Base-by-base conservation (phyloP, 2,329 filamentous ascomycete genomes). In the Aspergillus clavatus region DNA sequence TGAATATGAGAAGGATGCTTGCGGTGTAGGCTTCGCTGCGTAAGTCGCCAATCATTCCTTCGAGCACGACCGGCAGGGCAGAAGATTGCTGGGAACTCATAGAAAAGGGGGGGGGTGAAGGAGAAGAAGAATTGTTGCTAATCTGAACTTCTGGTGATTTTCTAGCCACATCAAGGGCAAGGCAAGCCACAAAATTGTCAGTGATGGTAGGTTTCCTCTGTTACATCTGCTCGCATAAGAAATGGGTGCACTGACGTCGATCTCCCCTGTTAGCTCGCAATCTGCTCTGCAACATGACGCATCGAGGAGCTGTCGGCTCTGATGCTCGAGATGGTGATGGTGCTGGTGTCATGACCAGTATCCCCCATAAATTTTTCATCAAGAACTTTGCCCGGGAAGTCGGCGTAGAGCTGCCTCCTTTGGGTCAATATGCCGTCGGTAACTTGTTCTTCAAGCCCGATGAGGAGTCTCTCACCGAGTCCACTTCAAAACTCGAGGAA, bases 371-470 rank as follows among this genome's bases (percentile, higher is more conserved):
- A 72, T 97, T 98, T 77, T 97, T 98, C 70, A 78, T 95, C 67
- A 98, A 97, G 79, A 95, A 97, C 71, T 97, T 97, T 70, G 89
- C 88, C 70, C 86, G 85, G 59, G 89, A 96, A 73, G 86, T 89
- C 65, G 86, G 84, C 66, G 84, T 93, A 65, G 86, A 89, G 71
- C 78, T 98, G 53, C 93, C 93, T 50, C 84, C 86, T 53, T 77
- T 84, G 54, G 93, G 91, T 60, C 89, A 97, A 73, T 98, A 98
- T 74, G 93, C 93, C 50, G 90, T 90, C 61, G 91, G 91, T 61
- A 98, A 98, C 72, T 72, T 98, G 62, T 98, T 98, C 76, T 96
- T 98, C 79, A 97, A 96, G 78, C 93, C 91, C 56, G 89, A 96
- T 66, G 80, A 87, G 64, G 87, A 95, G 73, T 85, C 87, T 57